Evolutionary conservation across 108 stramenopile genomes (phyloP).

Genomic region (Poteriospumella lacustris): DNA sequence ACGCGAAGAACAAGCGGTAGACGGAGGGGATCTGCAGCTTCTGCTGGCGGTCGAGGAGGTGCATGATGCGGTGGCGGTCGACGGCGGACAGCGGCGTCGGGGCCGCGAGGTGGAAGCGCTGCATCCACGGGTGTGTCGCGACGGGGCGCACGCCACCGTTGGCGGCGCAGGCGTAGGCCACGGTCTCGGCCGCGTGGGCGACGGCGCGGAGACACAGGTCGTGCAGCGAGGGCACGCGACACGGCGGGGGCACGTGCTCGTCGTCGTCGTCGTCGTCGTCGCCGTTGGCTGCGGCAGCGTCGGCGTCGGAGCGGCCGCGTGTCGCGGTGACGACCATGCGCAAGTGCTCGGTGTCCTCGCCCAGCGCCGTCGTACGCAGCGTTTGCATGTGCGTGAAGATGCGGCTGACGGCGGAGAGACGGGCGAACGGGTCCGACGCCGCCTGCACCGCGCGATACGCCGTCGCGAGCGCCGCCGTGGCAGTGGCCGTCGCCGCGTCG

Average conservation of each 20-base stretch:
- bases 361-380: too few relatives aligned
- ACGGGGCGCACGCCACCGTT: background rate
- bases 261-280: too few relatives aligned
- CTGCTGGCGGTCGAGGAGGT: background rate
- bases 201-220: slow-evolving; percentile 22
- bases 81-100: background rate
- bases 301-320: too few relatives aligned
- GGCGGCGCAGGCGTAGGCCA: background rate
- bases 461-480: too few relatives aligned
- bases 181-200: background rate
- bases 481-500: too few relatives aligned
- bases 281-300: too few relatives aligned
- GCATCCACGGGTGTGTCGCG: background rate
- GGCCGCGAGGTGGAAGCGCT: background rate
- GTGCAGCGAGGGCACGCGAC: background rate
- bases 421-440: too few relatives aligned
- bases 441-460: too few relatives aligned
- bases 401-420: too few relatives aligned
- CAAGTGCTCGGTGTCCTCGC: too few relatives aligned
- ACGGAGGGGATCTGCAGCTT: background rate
- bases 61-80: background rate
- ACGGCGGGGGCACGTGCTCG: background rate
- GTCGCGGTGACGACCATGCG: too few relatives aligned
- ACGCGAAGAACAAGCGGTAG: background rate
- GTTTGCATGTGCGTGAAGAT: too few relatives aligned